phyloP scores from a whole-genome alignment of 352 stramenopile species.

The Phytopythium vexans region DNA sequence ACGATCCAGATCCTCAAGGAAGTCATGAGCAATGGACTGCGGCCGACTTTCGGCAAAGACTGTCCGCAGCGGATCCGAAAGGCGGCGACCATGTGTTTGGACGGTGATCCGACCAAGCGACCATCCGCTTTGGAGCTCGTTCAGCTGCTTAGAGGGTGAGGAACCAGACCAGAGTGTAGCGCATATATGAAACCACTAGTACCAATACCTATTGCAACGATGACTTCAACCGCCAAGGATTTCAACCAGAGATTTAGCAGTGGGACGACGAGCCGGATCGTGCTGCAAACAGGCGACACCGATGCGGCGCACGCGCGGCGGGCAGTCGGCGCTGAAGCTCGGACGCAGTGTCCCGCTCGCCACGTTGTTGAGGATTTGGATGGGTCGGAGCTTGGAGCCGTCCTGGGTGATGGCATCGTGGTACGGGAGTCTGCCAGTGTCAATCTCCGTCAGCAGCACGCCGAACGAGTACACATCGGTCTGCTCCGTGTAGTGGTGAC shows the following conservation, averaged over 20 bases:
- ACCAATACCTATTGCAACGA: no score
- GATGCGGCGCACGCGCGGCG: constrained; percentile 29
- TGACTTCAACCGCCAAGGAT: no score
- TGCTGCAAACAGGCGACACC: constrained; percentile 37
- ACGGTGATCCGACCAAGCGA: constrained; percentile 22
- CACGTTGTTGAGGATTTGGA: constrained; percentile 42
- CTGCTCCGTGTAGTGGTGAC: constrained; percentile 56
- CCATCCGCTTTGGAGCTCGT: constrained; percentile 29
- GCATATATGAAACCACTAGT: no score
- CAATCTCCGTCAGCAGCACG: constrained; percentile 49
- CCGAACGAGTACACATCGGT: constrained; percentile 74
- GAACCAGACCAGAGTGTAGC: no score
- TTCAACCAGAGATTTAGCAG: no score
- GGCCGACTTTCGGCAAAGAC: constrained; percentile 31
- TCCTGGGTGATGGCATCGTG: constrained; percentile 11
- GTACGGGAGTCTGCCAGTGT: constrained; percentile 28
- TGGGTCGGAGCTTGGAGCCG: constrained; percentile 30
- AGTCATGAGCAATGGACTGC: constrained; percentile 36
- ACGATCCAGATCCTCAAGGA: constrained; percentile 42
- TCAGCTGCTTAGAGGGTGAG: constrained; percentile 9
- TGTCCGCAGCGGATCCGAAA: constrained; percentile 33
- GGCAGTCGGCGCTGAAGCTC: constrained; percentile 37
- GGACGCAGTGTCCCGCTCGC: constrained; percentile 40
- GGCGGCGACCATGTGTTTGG: constrained; percentile 18
- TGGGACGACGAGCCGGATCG: constrained; percentile 22